Evolutionary conservation across 1,284 basidiomycete species (phyloP).

Genomic region (Cronartium ribicola): DNA sequence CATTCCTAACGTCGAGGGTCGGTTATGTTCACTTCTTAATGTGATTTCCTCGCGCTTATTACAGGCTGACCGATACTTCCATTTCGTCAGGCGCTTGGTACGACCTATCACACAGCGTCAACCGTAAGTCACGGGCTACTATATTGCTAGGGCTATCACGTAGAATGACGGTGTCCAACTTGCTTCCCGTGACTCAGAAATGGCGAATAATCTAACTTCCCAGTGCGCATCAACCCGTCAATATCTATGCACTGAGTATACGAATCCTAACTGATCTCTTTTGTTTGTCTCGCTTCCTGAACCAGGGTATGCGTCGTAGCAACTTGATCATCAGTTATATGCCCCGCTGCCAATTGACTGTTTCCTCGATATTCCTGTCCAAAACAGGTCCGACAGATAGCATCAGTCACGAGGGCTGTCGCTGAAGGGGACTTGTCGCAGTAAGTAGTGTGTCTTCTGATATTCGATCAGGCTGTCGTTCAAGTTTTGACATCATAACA

Average conservation of each 20-base stretch:
- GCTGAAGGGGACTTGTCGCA: constrained; percentile 88
- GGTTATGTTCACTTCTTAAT: not conserved
- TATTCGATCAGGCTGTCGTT: not conserved
- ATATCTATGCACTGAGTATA: not conserved
- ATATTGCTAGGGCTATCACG: not conserved
- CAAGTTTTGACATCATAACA: not conserved
- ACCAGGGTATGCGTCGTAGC: constrained; percentile 2
- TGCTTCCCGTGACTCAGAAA: constrained; percentile 7
- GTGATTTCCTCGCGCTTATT: not conserved
- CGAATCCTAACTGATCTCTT: not conserved
- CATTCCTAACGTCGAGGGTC: constrained; percentile 52
- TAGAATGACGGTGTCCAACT: not conserved
- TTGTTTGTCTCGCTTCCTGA: not conserved
- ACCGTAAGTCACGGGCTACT: constrained; percentile 18
- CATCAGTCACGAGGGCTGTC: constrained; percentile 60
- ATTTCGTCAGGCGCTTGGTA: constrained; percentile 28
- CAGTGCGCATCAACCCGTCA: constrained; percentile 11
- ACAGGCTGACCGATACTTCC: not conserved
- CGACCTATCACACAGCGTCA: constrained; percentile 40
- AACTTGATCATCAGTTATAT: constrained; percentile 3
- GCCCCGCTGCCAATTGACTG: not conserved
- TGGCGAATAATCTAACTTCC: constrained; percentile 42
- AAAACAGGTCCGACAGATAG: constrained; percentile 34
- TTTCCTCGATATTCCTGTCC: not conserved
- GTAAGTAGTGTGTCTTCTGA: constrained; percentile 72